Evolutionary conservation across 345 rosid species (phyloP), one percentile per base, ranked within the genome.

Genomic region (Capsella bursapastoris): DNA sequence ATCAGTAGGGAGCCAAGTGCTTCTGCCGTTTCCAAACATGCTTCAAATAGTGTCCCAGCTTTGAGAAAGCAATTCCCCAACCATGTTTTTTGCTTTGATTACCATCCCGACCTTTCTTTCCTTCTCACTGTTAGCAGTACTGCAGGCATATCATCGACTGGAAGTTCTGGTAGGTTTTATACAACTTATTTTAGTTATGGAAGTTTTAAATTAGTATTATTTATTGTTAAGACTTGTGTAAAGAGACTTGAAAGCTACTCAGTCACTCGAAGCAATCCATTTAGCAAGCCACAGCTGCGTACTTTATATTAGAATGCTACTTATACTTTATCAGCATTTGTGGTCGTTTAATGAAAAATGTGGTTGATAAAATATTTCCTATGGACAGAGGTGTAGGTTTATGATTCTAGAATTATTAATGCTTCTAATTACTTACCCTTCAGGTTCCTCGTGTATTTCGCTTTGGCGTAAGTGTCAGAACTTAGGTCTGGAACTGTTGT

Each of bases 11-110:
- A 88, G 72, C 86, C 90, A 65, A 78, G 84, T 72, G 83, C 87
- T 65, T 86, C 90, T 64, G 80, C 83, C 78, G 79, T 86, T 71
- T 82, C 88, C 9, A 53, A 71, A 55, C 72, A 61, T 43, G 57
- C 75, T 48, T 82, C 84, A 57, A 84, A 67, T 66, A 70, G 77
- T 68, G 74, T 56, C 62, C 73, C 79, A 62, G 66, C 85, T 57
- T 63, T 74, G 35, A 84, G 77, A 79, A 82, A 81, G 78, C 84
- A 84, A 61, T 88, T 87, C 82, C 96, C 94, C 37, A 79, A 65
- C 71, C 80, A 86, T 71, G 84, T 84, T 81, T 82, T 84, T 80
- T 95, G 97, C 84, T 80, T 83, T 58, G 92, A 88, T 82, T 90
- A 87, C 87, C 79, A 76, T 79, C 88, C 84, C 8, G 81, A 85